A percentile compares a stretch with the other conserved stretches of the same genome.
phyloP scores from a whole-genome alignment of 2,329 filamentous ascomycete species.

The Alternaria sp. region DNA sequence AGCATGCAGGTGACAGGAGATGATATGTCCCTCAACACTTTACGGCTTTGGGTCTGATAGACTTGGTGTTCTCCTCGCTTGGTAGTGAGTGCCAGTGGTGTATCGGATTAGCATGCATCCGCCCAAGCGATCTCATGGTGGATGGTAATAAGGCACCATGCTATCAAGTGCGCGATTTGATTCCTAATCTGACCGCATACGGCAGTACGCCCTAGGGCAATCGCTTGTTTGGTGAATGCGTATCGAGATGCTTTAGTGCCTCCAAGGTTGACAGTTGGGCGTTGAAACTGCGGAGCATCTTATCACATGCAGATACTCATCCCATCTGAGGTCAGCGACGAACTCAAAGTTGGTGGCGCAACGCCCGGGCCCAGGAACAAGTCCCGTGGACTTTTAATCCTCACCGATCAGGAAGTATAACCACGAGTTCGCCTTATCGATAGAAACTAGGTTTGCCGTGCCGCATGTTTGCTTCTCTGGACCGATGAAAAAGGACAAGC shows the following conservation, averaged over 20 bases:
- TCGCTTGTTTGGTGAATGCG: background rate
- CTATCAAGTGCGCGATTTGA: background rate
- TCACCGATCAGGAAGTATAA: conserved; percentile 3
- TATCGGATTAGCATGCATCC: background rate
- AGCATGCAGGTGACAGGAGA: background rate
- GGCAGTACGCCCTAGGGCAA: background rate
- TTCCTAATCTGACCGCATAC: background rate
- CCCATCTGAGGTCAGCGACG: background rate
- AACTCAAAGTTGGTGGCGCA: conserved; percentile 18
- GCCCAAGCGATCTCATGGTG: background rate
- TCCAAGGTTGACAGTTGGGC: background rate
- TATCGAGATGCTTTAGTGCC: conserved; percentile 4
- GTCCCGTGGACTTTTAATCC: conserved; percentile 13
- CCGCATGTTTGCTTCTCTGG: conserved; percentile 9
- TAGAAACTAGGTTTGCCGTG: conserved; percentile 13
- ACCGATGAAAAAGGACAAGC: conserved; percentile 12
- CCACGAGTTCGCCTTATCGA: conserved; percentile 13
- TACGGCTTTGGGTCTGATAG: background rate
- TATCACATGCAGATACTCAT: conserved; percentile 2
- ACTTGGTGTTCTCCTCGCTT: background rate
- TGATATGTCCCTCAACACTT: background rate
- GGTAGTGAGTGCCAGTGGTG: background rate
- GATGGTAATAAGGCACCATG: background rate
- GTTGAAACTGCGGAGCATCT: background rate
- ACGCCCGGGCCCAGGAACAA: conserved; percentile 7